Evolutionary conservation across 352 stramenopile species (phyloP).

Genomic region (Thraustochytrium sp.): DNA sequence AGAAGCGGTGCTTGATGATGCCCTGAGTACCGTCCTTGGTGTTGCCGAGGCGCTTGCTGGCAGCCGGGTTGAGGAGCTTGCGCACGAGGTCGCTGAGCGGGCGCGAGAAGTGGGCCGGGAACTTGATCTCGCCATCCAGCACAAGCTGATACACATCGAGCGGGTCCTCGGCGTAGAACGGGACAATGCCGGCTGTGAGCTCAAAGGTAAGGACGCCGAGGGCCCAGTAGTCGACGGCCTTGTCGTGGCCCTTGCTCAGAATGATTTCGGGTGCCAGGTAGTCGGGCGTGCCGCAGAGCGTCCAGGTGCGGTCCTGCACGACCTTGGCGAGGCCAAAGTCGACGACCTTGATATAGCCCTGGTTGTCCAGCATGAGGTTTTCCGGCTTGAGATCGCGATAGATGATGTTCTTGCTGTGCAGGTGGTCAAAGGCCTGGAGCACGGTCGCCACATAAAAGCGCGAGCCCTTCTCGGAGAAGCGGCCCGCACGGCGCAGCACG

Average conservation of each 20-base stretch:
- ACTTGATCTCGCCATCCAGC: constrained; percentile 68
- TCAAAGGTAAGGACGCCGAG: constrained; percentile 82
- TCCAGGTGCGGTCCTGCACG: constrained; percentile 84
- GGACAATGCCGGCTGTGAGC: constrained; percentile 72
- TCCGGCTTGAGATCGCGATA: constrained; percentile 72
- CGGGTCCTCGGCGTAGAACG: constrained; percentile 84
- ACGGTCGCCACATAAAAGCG: constrained; percentile 70
- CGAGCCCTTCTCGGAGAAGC: constrained; percentile 61
- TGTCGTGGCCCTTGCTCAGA: constrained; percentile 48
- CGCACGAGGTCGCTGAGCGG: constrained; percentile 69
- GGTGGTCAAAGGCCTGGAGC: constrained; percentile 71
- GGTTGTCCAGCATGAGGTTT: constrained; percentile 88
- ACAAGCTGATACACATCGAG: constrained; percentile 90
- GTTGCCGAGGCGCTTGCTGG: constrained; percentile 74
- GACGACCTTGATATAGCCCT: constrained; percentile 83
- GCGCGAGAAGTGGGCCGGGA: constrained; percentile 66
- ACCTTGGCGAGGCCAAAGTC: constrained; percentile 69
- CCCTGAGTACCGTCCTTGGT: constrained; percentile 70
- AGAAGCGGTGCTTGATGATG: constrained; percentile 82
- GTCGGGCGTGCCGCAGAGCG: constrained; percentile 89
- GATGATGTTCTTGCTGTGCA: constrained; percentile 67
- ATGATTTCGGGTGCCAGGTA: constrained; percentile 86
- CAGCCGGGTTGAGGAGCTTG: constrained; percentile 74
- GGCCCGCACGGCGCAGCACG: constrained; percentile 66
- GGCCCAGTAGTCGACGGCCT: constrained; percentile 78